These are phyloP conservation scores for Rickenella mellea DNA, from an alignment of 768 basidiomycete species.

Conservation along the genomic window DNA sequence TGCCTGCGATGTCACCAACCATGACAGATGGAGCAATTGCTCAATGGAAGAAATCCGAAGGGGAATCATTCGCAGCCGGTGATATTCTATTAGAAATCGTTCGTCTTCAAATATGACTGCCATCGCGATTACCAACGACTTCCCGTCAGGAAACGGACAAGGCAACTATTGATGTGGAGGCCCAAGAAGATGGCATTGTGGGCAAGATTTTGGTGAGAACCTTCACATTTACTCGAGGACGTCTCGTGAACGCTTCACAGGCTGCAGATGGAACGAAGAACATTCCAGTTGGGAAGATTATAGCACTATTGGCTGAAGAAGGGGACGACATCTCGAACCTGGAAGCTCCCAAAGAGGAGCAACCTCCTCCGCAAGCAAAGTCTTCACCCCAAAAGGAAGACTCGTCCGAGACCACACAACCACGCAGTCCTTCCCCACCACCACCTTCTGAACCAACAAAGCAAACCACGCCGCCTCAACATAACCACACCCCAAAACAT, in stretches of 20 bases:
- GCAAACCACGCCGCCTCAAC: constrained; percentile 8
- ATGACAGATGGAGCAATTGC: constrained; percentile 99
- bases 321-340: constrained; percentile 87
- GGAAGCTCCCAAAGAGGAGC: constrained; percentile 28
- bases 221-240: not conserved
- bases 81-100: constrained; percentile 97
- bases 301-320: constrained; percentile 90
- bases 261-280: constrained; percentile 78
- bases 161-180: constrained; percentile 98
- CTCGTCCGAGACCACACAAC: constrained; percentile 4
- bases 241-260: constrained; percentile 27
- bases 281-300: constrained; percentile 76
- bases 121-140: constrained; percentile 6
- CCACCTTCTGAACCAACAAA: constrained; percentile 14
- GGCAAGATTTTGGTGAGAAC: constrained; percentile 89
- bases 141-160: constrained; percentile 91
- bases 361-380: not conserved
- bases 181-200: constrained; percentile 93
- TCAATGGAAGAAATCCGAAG: constrained; percentile 95
- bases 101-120: constrained; percentile 18
- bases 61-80: constrained; percentile 79
- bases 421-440: constrained; percentile 11
- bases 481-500: constrained; percentile 32
- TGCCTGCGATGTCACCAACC: constrained; percentile 99
- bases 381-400: not conserved